A percentile compares a stretch with the other conserved stretches of the same genome.
These are phyloP conservation scores for Leccinum pallidistipes DNA, from an alignment of 1,284 basidiomycete genomes.

Conservation along the genomic window DNA sequence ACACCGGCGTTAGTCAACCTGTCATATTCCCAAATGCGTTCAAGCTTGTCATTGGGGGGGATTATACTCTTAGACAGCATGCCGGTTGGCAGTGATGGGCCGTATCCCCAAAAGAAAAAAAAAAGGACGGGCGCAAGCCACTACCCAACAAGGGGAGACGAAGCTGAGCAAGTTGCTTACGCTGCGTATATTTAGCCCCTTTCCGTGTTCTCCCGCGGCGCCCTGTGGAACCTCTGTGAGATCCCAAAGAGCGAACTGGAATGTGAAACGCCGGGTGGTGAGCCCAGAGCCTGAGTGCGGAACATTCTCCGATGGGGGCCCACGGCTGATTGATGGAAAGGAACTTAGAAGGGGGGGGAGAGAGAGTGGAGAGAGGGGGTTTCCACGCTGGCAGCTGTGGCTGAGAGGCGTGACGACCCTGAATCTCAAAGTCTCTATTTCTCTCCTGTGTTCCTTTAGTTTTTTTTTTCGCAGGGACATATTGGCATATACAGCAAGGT, in stretches of 20 bases:
- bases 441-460: background rate
- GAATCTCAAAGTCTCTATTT: constrained; percentile 10
- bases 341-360: background rate
- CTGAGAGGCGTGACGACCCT: constrained; percentile 26
- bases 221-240: background rate
- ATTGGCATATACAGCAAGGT: constrained; percentile 6
- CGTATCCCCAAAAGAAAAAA: background rate
- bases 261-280: constrained; percentile 13
- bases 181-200: constrained; percentile 15
- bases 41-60: background rate
- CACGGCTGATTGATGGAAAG: background rate
- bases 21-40: background rate
- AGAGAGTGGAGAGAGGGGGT: constrained; percentile 10
- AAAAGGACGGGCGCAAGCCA: constrained; percentile 12
- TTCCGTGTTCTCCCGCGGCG: constrained; percentile 8
- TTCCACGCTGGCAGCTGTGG: constrained; percentile 18
- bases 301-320: constrained; percentile 10
- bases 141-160: background rate
- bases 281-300: constrained; percentile 1
- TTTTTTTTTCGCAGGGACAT: background rate
- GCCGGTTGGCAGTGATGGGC: constrained; percentile 2
- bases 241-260: background rate
- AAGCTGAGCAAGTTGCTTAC: constrained; percentile 9
- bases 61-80: constrained; percentile 10
- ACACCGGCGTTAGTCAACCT: constrained; percentile 9